Evolutionary conservation across 352 stramenopile species (phyloP).

Genomic region (Phytopythium sindhum): DNA sequence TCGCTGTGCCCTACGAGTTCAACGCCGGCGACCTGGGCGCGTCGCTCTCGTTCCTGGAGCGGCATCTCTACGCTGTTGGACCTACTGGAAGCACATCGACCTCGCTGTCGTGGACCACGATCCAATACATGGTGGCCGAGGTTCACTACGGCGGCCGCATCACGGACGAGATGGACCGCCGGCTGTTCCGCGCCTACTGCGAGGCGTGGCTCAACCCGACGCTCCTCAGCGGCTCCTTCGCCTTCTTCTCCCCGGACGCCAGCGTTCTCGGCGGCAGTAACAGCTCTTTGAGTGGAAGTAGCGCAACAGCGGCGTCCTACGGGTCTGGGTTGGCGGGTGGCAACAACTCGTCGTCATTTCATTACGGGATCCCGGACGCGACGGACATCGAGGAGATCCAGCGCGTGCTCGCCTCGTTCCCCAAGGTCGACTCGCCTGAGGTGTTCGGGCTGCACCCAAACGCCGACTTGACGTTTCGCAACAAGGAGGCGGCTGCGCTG

Average conservation of each 20-base stretch:
- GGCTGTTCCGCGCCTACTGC: conserved; percentile 70
- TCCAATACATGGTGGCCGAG: conserved; percentile 84
- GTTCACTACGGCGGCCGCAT: conserved; percentile 82
- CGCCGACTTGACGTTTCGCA: conserved; percentile 70
- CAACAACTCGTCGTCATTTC: conserved; percentile 24
- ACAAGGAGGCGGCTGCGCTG: conserved; percentile 69
- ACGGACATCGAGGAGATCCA: conserved; percentile 57
- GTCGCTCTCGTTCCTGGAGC: conserved; percentile 65
- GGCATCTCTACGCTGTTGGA: conserved; percentile 45
- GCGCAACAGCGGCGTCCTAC: background rate
- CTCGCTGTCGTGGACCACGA: conserved; percentile 52
- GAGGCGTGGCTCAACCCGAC: conserved; percentile 71
- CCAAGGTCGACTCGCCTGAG: conserved; percentile 73
- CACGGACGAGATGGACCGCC: conserved; percentile 74
- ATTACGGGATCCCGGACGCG: conserved; percentile 51
- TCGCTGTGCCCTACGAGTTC: conserved; percentile 77
- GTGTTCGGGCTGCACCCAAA: conserved; percentile 82
- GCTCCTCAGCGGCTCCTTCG: conserved; percentile 53
- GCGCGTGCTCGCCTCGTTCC: conserved; percentile 54
- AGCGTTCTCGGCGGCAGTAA: conserved; percentile 24
- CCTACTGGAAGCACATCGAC: conserved; percentile 18
- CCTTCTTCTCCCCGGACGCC: conserved; percentile 70
- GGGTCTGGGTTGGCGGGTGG: background rate
- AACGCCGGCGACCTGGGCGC: conserved; percentile 69
- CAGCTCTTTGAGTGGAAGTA: conserved; percentile 4